Evolutionary conservation across 331 rosid genomes (phyloP), one percentile per base, ranked within the genome.

Genomic region (Spiraea crenata): DNA sequence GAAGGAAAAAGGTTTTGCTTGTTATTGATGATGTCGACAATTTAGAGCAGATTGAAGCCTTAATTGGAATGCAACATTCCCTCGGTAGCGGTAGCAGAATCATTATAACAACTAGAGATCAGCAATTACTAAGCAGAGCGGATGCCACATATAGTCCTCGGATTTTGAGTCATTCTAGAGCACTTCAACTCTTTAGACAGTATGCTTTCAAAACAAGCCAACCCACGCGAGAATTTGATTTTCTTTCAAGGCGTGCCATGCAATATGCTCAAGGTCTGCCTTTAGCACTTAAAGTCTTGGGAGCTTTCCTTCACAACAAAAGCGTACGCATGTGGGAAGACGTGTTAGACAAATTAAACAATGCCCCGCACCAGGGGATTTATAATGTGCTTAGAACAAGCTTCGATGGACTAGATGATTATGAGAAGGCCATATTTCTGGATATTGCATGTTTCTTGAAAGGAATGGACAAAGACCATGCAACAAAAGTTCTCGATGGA

Each of bases 51-150:
- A 47, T 71, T 1, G 31, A 71, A 47, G 17, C 8, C 13, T 58
- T 47, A 3, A 17, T 58, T 13, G 67, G 66, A 37, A 59, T 9
- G 20, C 37, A 48, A 14, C 46, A 5, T 47, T 47, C 58, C 6
- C 59, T 71, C 14, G 50, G 75, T 71, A 37, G 9, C 31, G 67
- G 75, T 16, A 59, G 68, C 12, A 47, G 68, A 9, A 9, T 71
- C 47, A 46, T 71, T 10, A 47, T 70, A n/a, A 70, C 74, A 8
- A 25, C 65, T 0, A 70, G 66, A 57, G 63, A 70, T 5, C 3
- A 14, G 6, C 25, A 71, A 9, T 60, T 14, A 6, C 47, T 48
- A n/a, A 37, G 6, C 12, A 50, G 49, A 59, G 39, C 3, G 14
- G n/a, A 57, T 39, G 57, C 2, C 12, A 19, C 39, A 6, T 58